Conservation (phyloP, 228 moss, liverwort and hornwort species). For the Sphagnum fallax region DNA sequence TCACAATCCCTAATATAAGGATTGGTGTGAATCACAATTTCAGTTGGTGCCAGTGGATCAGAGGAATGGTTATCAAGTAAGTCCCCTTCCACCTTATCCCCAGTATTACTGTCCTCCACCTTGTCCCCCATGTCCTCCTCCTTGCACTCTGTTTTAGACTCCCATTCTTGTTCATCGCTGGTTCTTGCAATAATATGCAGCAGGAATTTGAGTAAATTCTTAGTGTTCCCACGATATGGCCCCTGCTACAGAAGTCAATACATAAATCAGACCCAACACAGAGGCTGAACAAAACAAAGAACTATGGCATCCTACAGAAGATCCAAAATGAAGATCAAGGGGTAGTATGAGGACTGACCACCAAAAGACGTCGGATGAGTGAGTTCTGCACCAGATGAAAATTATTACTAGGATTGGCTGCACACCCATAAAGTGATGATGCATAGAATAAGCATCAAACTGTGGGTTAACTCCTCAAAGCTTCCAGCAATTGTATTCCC, state of each 20-base stretch:
- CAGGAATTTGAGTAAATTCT: constrained; percentile 16
- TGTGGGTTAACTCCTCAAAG: constrained; percentile 1
- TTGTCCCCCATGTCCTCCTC: constrained; percentile 9
- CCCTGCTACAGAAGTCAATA: constrained; percentile 13
- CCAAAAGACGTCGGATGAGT: constrained; percentile 27
- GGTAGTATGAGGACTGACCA: constrained; percentile 20
- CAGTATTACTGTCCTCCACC: constrained; percentile 6
- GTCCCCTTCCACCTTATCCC: too few relatives aligned
- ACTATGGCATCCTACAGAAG: neutral
- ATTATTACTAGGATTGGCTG: constrained; percentile 30
- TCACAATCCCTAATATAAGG: constrained; percentile 35
- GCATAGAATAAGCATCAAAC: constrained; percentile 6
- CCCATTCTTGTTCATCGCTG: constrained; percentile 9
- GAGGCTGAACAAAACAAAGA: neutral
- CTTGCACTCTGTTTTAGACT: constrained; percentile 9
- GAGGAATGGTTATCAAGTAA: too few relatives aligned
- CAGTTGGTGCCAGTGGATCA: too few relatives aligned
- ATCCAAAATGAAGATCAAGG: neutral
- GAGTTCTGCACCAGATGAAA: constrained; percentile 34
- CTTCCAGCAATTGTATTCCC: constrained; percentile 3
- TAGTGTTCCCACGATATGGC: constrained; percentile 22
- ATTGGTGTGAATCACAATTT: neutral
- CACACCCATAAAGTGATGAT: constrained; percentile 1
- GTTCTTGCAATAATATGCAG: constrained; percentile 29
- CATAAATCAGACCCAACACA: neutral